Evolutionary conservation across 345 rosid species (phyloP).

Genomic region (Odontarrhena argentea): DNA sequence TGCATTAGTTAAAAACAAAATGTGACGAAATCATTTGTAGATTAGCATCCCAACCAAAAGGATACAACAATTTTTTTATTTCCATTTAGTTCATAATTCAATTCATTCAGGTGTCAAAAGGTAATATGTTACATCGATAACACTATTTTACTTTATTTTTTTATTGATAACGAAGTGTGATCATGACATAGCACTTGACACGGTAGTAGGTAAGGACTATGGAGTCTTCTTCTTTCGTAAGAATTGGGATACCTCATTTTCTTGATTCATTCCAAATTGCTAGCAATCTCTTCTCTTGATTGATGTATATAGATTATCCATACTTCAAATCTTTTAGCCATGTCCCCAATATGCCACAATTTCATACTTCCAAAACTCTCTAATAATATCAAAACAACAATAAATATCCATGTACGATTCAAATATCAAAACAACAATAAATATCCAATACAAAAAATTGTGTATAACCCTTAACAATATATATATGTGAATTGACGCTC

Average conservation of each 20-base stretch:
- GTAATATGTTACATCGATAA: slow-evolving; percentile 29
- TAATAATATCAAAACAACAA: no score
- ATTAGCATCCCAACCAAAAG: no score
- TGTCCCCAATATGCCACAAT: neutral
- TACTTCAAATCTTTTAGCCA: neutral
- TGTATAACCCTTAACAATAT: no score
- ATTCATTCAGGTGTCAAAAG: slow-evolving; percentile 25
- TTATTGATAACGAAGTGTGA: slow-evolving; percentile 20
- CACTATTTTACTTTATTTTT: neutral
- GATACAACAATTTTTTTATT: no score
- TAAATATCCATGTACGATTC: no score
- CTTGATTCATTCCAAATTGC: neutral
- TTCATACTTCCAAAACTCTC: no score
- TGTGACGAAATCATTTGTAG: no score
- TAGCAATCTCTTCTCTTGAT: neutral
- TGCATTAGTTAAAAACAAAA: no score
- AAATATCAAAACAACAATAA: no score
- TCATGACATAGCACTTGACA: slow-evolving; percentile 25
- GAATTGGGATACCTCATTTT: slow-evolving; percentile 1
- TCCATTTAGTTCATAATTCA: neutral
- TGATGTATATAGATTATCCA: neutral
- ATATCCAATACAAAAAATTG: no score
- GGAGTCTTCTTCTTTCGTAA: neutral
- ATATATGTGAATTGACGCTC: no score
- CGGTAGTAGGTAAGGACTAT: slow-evolving; percentile 28